A percentile compares a stretch with the other conserved stretches of the same genome.
These are phyloP conservation scores for Globisporangium cederbergense DNA, from an alignment of 352 stramenopile genomes.

Conservation along the genomic window DNA sequence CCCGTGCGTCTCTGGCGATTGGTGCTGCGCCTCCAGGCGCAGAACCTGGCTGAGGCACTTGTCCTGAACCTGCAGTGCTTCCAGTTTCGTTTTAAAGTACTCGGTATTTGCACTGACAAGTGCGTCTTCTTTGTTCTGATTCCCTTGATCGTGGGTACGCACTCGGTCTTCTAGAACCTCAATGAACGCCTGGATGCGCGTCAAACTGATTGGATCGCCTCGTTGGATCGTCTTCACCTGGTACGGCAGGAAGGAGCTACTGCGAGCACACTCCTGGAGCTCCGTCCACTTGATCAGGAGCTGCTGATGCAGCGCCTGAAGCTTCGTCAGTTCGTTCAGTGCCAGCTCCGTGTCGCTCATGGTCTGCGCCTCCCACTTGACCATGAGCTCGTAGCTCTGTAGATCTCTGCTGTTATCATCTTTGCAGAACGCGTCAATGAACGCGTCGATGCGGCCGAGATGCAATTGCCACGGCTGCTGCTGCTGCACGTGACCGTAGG, in stretches of 20 bases:
- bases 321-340: constrained; percentile 35
- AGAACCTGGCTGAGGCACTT: constrained; percentile 30
- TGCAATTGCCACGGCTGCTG: constrained; percentile 44
- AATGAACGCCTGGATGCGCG: constrained; percentile 34
- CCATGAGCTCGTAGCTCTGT: neutral
- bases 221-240: constrained; percentile 22
- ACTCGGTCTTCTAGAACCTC: constrained; percentile 26
- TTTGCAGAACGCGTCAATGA: constrained; percentile 25
- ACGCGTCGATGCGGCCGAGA: constrained; percentile 43
- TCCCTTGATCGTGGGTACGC: neutral
- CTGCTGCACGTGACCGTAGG: constrained; percentile 53
- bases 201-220: constrained; percentile 31
- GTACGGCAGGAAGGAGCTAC: neutral
- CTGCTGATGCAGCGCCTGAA: constrained; percentile 58
- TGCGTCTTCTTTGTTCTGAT: neutral
- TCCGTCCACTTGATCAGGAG: constrained; percentile 48
- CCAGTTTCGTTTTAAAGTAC: constrained; percentile 27
- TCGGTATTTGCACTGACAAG: neutral
- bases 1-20: neutral
- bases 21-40: constrained; percentile 7
- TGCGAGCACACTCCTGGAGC: constrained; percentile 33
- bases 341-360: constrained; percentile 33
- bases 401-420: neutral
- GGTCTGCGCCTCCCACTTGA: constrained; percentile 17
- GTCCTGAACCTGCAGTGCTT: constrained; percentile 33